A percentile compares a stretch with the other conserved stretches of the same genome.
Evolutionary conservation across 2,329 filamentous ascomycete species (phyloP).

Genomic region (Aaosphaeria arxii): DNA sequence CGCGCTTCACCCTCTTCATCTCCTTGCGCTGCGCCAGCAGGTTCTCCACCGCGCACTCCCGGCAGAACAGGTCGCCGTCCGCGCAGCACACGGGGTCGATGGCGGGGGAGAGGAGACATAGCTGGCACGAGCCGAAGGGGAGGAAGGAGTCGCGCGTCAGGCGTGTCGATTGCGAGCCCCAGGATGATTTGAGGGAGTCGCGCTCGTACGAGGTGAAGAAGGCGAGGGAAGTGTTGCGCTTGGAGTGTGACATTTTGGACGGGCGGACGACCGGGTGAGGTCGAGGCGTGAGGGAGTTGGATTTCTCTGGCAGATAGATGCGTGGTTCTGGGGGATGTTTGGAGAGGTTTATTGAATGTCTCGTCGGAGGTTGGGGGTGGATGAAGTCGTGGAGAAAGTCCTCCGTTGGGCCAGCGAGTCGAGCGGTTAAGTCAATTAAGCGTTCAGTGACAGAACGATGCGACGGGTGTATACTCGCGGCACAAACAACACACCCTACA

Average conservation of each 20-base stretch:
- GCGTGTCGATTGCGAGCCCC: conserved; percentile 79
- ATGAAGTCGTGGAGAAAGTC: too few species aligned
- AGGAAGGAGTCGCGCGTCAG: conserved; percentile 89
- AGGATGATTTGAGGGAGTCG: conserved; percentile 73
- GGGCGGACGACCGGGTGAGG: neutral
- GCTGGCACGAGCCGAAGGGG: conserved; percentile 80
- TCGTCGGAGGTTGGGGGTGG: too few species aligned
- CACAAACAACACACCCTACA: too few species aligned
- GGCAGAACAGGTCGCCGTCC: conserved; percentile 83
- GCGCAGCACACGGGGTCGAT: conserved; percentile 79
- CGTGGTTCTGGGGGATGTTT: neutral
- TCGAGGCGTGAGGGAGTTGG: neutral
- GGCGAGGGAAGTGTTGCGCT: conserved; percentile 86
- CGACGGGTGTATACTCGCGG: too few species aligned
- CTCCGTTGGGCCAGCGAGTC: too few species aligned
- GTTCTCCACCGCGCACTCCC: conserved; percentile 88
- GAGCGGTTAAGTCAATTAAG: too few species aligned
- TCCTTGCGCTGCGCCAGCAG: conserved; percentile 90
- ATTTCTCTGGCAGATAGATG: neutral
- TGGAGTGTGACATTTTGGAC: conserved; percentile 50
- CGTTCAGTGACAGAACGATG: too few species aligned
- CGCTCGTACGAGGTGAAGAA: conserved; percentile 93
- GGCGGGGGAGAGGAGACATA: conserved; percentile 75
- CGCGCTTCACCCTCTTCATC: conserved; percentile 75
- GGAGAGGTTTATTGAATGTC: too few species aligned